These are phyloP conservation scores for Aspergillus melleus DNA, from an alignment of 2,329 filamentous ascomycete species.

Conservation along the genomic window DNA sequence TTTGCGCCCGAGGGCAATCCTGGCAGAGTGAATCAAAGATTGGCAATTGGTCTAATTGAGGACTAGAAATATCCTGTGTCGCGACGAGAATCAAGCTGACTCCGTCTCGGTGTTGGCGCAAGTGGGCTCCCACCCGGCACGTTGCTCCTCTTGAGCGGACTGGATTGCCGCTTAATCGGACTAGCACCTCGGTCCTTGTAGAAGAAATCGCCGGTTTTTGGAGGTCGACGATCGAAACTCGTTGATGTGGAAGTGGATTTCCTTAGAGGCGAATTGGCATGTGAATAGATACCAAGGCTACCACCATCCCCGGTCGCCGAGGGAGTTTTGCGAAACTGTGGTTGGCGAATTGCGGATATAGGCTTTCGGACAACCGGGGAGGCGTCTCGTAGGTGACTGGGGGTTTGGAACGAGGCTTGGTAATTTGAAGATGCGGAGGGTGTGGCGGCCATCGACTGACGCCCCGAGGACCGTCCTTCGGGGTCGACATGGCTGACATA, in stretches of 20 bases:
- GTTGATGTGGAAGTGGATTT: conserved; percentile 69
- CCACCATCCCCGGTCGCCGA: conserved; percentile 63
- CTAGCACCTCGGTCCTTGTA: conserved; percentile 38
- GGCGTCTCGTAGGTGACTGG: conserved; percentile 49
- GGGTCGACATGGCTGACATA: conserved; percentile 73
- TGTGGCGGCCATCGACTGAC: conserved; percentile 44
- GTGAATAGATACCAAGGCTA: conserved; percentile 75
- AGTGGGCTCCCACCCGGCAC: conserved; percentile 38
- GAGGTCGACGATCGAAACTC: conserved; percentile 48
- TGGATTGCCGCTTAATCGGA: conserved; percentile 40
- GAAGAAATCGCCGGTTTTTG: conserved; percentile 40
- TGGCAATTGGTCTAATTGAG: neutral
- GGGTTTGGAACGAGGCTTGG: conserved; percentile 38
- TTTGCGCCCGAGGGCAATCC: neutral
- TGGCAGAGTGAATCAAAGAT: neutral
- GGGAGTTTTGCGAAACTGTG: conserved; percentile 52
- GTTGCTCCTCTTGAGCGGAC: conserved; percentile 46
- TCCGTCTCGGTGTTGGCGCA: conserved; percentile 35
- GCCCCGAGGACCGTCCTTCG: conserved; percentile 49
- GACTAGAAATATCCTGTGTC: conserved; percentile 32
- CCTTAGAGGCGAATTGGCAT: conserved; percentile 78
- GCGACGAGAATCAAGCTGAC: conserved; percentile 29
- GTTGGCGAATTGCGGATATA: conserved; percentile 53
- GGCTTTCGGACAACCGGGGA: conserved; percentile 45
- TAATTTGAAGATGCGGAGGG: conserved; percentile 40